Conservation (phyloP, 106 monocot species). For the Dioscorea zingiberensis region DNA sequence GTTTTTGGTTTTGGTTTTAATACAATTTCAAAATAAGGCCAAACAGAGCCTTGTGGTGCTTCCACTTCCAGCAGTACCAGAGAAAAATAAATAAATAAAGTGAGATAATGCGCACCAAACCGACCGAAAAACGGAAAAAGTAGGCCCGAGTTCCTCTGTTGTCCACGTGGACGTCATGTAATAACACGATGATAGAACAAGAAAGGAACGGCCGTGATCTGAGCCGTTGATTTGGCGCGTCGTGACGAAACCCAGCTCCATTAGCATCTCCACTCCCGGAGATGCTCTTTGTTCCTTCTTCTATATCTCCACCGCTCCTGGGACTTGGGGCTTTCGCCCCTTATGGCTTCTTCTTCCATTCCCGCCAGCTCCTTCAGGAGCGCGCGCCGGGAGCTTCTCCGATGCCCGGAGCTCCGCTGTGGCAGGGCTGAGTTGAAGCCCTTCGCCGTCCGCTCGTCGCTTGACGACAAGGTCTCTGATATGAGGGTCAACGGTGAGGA, state of each 20-base stretch:
- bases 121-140: no score
- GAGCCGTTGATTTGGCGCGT: neutral
- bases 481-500: slow-evolving; percentile 68
- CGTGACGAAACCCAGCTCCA: neutral
- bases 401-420: neutral
- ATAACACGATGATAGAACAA: no score
- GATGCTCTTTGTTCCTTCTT: neutral
- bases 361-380: neutral
- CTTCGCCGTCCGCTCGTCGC: slow-evolving; percentile 26
- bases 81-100: no score
- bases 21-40: no score
- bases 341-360: slow-evolving; percentile 10
- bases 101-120: no score
- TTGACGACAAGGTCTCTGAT: slow-evolving; percentile 63
- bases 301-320: neutral
- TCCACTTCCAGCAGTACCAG: no score
- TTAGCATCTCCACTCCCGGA: neutral
- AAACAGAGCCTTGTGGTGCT: no score
- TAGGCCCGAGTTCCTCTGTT: no score
- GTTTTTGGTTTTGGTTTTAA: no score
- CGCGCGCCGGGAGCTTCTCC: neutral
- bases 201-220: no score
- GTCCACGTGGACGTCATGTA: no score
- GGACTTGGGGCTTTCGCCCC: neutral
- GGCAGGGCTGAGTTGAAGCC: neutral